Percentiles rank a stretch among this genome's conserved stretches.
phyloP scores from a whole-genome alignment of 495 filamentous ascomycete species.

The Daldinia loculata region DNA sequence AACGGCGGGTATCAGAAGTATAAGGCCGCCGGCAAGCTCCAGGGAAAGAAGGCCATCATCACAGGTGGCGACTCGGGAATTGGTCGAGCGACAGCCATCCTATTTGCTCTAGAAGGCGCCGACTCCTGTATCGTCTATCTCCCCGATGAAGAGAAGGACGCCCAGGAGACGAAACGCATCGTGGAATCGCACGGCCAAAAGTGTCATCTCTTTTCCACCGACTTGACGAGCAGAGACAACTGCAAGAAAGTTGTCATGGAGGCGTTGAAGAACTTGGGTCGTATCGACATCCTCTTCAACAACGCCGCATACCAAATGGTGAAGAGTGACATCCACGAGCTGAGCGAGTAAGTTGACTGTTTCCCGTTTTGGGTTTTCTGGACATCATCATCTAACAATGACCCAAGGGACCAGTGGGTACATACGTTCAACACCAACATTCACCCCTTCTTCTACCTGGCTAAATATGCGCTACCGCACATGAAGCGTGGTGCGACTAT shows the following conservation, averaged over 20 bases:
- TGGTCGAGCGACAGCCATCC: conserved; percentile 77
- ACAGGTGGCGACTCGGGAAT: conserved; percentile 87
- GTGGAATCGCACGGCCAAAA: conserved; percentile 72
- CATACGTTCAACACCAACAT: conserved; percentile 80
- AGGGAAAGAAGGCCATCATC: conserved; percentile 78
- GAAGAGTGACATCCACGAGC: conserved; percentile 72
- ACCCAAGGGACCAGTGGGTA: conserved; percentile 75
- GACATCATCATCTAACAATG: conserved; percentile 20
- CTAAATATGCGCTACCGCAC: conserved; percentile 80
- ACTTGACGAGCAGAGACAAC: conserved; percentile 69
- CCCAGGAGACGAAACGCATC: conserved; percentile 72
- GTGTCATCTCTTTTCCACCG: conserved; percentile 66
- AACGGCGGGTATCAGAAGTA: conserved; percentile 77
- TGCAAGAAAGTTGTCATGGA: conserved; percentile 75
- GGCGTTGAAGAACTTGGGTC: conserved; percentile 69
- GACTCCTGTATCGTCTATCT: conserved; percentile 77
- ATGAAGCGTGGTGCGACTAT: conserved; percentile 80
- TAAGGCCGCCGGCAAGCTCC: conserved; percentile 79
- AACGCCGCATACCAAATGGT: conserved; percentile 83
- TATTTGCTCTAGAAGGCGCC: conserved; percentile 87
- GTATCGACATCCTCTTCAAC: conserved; percentile 81
- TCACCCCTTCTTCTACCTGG: conserved; percentile 76
- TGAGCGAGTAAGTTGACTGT: conserved; percentile 67
- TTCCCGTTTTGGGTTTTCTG: background rate
- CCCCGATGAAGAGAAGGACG: conserved; percentile 79